phyloP scores from a whole-genome alignment of 176 grass and related monocot genomes.

The Carex littledalei region DNA sequence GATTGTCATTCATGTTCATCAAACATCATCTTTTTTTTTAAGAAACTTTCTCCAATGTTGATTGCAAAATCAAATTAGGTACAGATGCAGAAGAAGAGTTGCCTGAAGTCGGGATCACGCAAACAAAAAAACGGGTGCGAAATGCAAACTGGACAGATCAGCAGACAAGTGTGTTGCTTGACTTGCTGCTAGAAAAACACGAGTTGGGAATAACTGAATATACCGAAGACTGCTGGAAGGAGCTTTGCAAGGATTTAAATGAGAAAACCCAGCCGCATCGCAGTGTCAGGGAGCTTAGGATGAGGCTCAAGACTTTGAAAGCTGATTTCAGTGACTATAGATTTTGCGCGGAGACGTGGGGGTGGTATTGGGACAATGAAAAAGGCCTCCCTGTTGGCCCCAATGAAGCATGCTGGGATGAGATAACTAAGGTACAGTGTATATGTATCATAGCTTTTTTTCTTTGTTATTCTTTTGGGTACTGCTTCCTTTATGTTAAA shows the following conservation, averaged over 20 bases:
- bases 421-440: background rate
- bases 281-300: background rate
- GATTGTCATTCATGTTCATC: background rate
- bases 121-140: background rate
- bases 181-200: background rate
- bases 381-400: slow-evolving; percentile 3
- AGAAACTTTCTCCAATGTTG: background rate
- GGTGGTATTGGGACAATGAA: slow-evolving; percentile 15
- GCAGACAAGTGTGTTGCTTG: background rate
- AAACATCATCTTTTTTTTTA: background rate
- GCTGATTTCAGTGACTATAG: slow-evolving; percentile 1
- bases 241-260: slow-evolving; percentile 8
- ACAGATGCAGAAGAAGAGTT: background rate
- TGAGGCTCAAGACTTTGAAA: slow-evolving; percentile 12
- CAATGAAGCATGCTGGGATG: background rate
- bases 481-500: background rate
- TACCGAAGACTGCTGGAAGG: background rate
- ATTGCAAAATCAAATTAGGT: background rate
- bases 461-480: background rate
- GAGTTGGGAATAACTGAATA: background rate
- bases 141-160: slow-evolving; percentile 11
- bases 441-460: background rate
- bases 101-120: background rate
- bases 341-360: background rate
- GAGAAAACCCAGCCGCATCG: slow-evolving; percentile 12